A percentile compares a stretch with the other conserved stretches of the same genome.
Conservation (phyloP, 768 basidiomycete genomes). For the Dioszegia aurantiaca region DNA sequence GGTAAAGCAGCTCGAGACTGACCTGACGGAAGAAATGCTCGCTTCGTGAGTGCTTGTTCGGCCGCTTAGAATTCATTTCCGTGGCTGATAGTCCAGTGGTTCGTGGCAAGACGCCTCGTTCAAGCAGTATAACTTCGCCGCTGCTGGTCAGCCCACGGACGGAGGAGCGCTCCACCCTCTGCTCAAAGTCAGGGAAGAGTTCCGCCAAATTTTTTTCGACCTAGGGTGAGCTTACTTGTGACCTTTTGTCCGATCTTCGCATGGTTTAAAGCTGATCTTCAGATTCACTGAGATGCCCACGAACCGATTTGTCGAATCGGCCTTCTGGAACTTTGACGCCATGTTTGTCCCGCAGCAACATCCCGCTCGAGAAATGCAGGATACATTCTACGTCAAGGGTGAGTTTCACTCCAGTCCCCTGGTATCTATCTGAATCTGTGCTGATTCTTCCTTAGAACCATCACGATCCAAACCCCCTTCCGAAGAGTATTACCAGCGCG, state of each 20-base stretch:
- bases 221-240: constrained; percentile 72
- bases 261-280: background rate
- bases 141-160: constrained; percentile 81
- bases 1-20: constrained; percentile 88
- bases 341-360: constrained; percentile 98
- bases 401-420: constrained; percentile 24
- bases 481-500: constrained; percentile 76
- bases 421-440: constrained; percentile 5
- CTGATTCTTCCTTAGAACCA: too few species aligned
- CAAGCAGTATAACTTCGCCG: constrained; percentile 99
- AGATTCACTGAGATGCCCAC: constrained; percentile 99
- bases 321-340: constrained; percentile 99
- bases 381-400: constrained; percentile 98
- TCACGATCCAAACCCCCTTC: constrained; percentile 70
- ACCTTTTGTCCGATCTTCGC: background rate
- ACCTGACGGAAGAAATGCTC: constrained; percentile 92
- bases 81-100: constrained; percentile 59
- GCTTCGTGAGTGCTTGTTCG: constrained; percentile 64
- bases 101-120: constrained; percentile 88
- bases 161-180: constrained; percentile 94
- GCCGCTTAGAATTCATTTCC: background rate
- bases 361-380: constrained; percentile 94
- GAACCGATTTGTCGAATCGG: constrained; percentile 88
- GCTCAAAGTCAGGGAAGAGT: constrained; percentile 95
- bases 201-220: constrained; percentile 95